phyloP scores from a whole-genome alignment of 306 rosid species.

The Quercus ilex region DNA sequence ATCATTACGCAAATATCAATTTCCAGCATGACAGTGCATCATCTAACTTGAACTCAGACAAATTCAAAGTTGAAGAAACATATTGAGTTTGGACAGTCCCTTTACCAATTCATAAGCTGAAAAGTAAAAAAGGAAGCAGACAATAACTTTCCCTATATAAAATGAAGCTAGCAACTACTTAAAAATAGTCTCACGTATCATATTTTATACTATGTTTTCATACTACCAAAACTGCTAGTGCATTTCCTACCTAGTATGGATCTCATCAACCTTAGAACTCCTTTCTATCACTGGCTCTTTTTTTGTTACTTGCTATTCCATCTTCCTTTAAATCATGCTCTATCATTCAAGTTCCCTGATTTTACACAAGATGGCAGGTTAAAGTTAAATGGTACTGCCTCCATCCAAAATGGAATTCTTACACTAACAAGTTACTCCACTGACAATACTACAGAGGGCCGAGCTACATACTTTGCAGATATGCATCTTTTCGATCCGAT shows the following conservation, averaged over 20 bases:
- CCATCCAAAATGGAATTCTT: neutral
- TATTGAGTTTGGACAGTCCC: no score
- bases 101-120: no score
- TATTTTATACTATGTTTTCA: neutral
- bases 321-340: neutral
- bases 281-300: neutral
- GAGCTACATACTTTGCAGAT: neutral
- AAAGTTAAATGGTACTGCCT: neutral
- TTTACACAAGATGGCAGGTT: neutral
- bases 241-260: neutral
- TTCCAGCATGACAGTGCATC: no score
- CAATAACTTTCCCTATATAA: no score
- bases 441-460: neutral
- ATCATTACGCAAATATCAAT: no score
- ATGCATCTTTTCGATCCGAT: neutral
- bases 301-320: neutral
- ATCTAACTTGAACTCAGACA: no score
- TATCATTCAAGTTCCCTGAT: neutral
- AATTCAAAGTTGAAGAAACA: no score
- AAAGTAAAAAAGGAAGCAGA: no score
- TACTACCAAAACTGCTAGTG: neutral
- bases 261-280: neutral
- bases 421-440: neutral
- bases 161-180: no score
- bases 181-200: neutral